A percentile compares a stretch with the other conserved stretches of the same genome.
Evolutionary conservation across 2,329 filamentous ascomycete genomes (phyloP).

Genomic region (Paecilomyces niveus): DNA sequence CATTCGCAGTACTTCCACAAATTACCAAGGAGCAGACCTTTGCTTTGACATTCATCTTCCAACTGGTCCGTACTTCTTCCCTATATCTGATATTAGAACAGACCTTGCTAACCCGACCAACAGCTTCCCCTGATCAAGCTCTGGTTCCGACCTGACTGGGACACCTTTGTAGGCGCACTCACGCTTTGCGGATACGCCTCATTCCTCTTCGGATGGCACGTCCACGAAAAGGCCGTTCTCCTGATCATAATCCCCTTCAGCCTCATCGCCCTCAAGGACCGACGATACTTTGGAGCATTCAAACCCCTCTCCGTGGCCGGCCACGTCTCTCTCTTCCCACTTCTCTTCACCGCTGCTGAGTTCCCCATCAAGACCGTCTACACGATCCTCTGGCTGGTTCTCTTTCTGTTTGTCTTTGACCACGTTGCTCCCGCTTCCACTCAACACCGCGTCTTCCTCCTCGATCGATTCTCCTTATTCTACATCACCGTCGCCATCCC

Average conservation of each 20-base stretch:
- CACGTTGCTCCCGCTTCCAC: constrained; percentile 75
- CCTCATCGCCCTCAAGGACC: constrained; percentile 80
- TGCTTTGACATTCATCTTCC: constrained; percentile 71
- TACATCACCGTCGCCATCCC: constrained; percentile 90
- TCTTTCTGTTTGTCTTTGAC: constrained; percentile 83
- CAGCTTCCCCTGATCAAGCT: constrained; percentile 73
- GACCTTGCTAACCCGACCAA: constrained; percentile 10
- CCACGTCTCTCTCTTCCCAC: constrained; percentile 89
- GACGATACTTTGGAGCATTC: constrained; percentile 86
- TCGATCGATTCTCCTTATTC: constrained; percentile 82
- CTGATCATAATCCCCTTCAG: constrained; percentile 94
- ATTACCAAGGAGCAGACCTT: constrained; percentile 77
- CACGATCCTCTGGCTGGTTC: constrained; percentile 82
- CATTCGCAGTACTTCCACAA: constrained; percentile 88
- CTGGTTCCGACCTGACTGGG: constrained; percentile 74
- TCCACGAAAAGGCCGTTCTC: constrained; percentile 94
- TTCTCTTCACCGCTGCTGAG: constrained; percentile 85
- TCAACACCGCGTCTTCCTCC: constrained; percentile 73
- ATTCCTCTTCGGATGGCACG: constrained; percentile 97
- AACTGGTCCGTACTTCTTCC: constrained; percentile 46
- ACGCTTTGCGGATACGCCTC: constrained; percentile 94
- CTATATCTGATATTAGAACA: constrained; percentile 10
- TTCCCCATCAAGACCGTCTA: constrained; percentile 93
- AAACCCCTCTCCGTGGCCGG: constrained; percentile 85
- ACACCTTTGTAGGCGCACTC: constrained; percentile 79